Evolutionary conservation across 305 asterid species (phyloP), one percentile per base, ranked within the genome.

Genomic region (Galium porrigens): DNA sequence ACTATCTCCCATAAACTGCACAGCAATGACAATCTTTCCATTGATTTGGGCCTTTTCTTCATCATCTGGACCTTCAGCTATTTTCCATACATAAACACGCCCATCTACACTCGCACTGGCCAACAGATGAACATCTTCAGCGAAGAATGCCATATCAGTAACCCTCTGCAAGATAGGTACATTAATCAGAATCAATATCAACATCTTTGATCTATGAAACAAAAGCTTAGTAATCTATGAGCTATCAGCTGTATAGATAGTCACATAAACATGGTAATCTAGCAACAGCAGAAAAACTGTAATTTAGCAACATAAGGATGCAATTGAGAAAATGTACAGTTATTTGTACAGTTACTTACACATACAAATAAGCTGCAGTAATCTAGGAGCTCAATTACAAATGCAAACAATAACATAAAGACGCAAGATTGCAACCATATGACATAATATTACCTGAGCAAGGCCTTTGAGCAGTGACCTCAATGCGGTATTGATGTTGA

Each of bases 31-130:
- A 41, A 83, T 81, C 82, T 72, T 81, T 66, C 90, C 96, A 30
- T 86, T 81, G 72, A 90, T 88, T 67, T 90, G 96, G 34, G 95
- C 88, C 72, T 86, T 90, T 65, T 86, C 95, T 75, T 90, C 97
- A 74, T 82, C 94, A 70, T 86, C 95, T 36, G 96, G 86, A 44
- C 88, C 94, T 86, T 90, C 97, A 22, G 91, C 76, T 64, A 90
- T 86, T 78, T 83, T 90, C 97, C 97, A 90, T 68, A 90, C 79
- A 63, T 88, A 88, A 68, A 90, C 82, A 65, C 95, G 91, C 12
- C 97, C 96, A 80, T 90, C 96, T 70, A 85, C 83, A 37, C 97
- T 90, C 63, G 97, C 95, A 69, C 97, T 90, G 89, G 97, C 96
- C 81, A 88, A 78, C 68, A 90, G 91, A 79, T 82, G 96, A 73